phyloP scores from a whole-genome alignment of 2,329 filamentous ascomycete genomes.

The Phyllosticta capitalensis region DNA sequence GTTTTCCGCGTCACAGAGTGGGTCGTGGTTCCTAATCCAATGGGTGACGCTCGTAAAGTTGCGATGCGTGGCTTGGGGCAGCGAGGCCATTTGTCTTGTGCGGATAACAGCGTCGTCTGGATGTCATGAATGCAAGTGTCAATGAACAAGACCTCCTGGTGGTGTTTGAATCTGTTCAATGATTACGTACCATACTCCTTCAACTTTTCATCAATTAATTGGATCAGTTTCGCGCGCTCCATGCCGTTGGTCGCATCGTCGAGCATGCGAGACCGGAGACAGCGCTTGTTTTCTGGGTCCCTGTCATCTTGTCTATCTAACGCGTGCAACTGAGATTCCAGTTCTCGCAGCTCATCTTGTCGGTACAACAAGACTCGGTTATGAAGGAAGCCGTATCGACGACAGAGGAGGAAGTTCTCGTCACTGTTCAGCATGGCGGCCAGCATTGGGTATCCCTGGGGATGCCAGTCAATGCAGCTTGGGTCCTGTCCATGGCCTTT shows the following conservation, averaged over 20 bases:
- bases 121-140: neutral
- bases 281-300: neutral
- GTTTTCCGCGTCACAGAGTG: slow-evolving; percentile 10
- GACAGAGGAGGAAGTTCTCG: slow-evolving; percentile 18
- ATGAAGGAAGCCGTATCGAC: slow-evolving; percentile 13
- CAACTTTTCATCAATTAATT: slow-evolving; percentile 10
- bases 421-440: slow-evolving; percentile 18
- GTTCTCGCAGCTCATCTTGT: slow-evolving; percentile 12
- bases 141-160: neutral
- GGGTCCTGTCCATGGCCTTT: neutral
- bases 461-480: slow-evolving; percentile 2
- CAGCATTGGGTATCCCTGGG: slow-evolving; percentile 15
- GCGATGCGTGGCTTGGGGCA: slow-evolving; percentile 12
- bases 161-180: neutral
- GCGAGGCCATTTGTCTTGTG: slow-evolving; percentile 6
- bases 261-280: slow-evolving; percentile 4
- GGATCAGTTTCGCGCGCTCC: slow-evolving; percentile 10
- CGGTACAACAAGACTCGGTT: slow-evolving; percentile 14
- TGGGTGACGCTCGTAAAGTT: slow-evolving; percentile 12
- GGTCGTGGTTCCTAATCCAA: slow-evolving; percentile 13
- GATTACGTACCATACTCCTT: slow-evolving; percentile 11
- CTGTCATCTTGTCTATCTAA: slow-evolving; percentile 11
- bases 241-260: slow-evolving; percentile 5
- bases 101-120: slow-evolving; percentile 13
- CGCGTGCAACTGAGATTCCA: slow-evolving; percentile 11